Base-by-base conservation (phyloP, 768 basidiomycete genomes). In the Leucocoprinus birnbaumii region DNA sequence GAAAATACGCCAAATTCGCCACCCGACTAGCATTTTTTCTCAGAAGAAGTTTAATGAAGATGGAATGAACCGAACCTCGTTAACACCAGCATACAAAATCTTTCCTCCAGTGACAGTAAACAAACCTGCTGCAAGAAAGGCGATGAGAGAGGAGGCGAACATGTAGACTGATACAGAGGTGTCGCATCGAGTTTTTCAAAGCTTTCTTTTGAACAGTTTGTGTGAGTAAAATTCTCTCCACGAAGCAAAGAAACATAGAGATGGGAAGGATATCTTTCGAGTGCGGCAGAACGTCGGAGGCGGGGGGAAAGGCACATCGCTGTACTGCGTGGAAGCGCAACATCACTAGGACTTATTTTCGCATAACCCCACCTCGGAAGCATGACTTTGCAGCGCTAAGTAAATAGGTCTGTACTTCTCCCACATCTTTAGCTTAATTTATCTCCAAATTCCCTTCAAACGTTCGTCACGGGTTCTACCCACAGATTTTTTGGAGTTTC, bases 1-100 rank as follows among this genome's bases (percentile, higher is more conserved):
- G 69, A 63, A 51, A 70, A 76, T 14, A 75, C 74, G 7, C 76
- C 74, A 58, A 78, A 78, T 61, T 78, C 76, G 1, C 76, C 76
- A 13, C 77, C 76, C 31, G 76, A 78, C 77, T 77, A 19, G 21
- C 47, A 22, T 14, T 45, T 18, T 27, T 26, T 13, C 21, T 40
- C 3, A 55, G 31, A 11, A 19, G 8, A 16, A 37, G 8, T 14
- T 22, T 14, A 38, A 18, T 13, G 18, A 22, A 4, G 3, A 9
- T 19, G 9, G 18, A 11, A 24, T 19, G 18, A 19, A 14, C 27
- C 55, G 7, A 51, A 77, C 76, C 69, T 78, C 74, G 51, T 77
- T 77, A 6, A 78, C 71, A 31, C 76, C 76, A 21, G 74, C 77
- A 62, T 74, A 77, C 14, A 78, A 52, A 35, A 77, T 74, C 54